A percentile compares a stretch with the other conserved stretches of the same genome.
Conservation (phyloP, 2,329 filamentous ascomycete genomes). For the Cladorrhinum sp. region DNA sequence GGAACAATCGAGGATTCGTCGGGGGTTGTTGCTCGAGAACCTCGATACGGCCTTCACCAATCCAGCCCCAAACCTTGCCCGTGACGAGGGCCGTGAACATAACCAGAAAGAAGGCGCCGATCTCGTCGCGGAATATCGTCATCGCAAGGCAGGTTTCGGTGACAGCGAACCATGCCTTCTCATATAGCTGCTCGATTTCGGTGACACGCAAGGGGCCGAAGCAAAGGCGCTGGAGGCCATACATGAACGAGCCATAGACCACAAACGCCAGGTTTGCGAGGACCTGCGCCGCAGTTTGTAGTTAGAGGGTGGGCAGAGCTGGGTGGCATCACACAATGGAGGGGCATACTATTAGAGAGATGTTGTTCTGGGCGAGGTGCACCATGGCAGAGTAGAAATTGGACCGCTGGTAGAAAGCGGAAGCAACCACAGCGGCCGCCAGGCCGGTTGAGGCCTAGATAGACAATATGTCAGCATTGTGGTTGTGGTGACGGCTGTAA, state of each 20-base stretch:
- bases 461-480: conserved; percentile 15
- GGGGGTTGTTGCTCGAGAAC: conserved; percentile 93
- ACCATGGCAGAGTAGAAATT: conserved; percentile 99
- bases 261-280: conserved; percentile 88
- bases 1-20: conserved; percentile 82
- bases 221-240: conserved; percentile 82
- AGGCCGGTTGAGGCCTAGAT: conserved; percentile 74
- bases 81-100: conserved; percentile 94
- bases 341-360: conserved; percentile 76
- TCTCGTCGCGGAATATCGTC: conserved; percentile 95
- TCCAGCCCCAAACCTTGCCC: conserved; percentile 98
- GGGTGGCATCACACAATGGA: not conserved
- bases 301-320: conserved; percentile 7
- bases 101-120: conserved; percentile 89
- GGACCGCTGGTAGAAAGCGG: conserved; percentile 88
- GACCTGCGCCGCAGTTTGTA: conserved; percentile 52
- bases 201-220: conserved; percentile 88
- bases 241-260: conserved; percentile 74
- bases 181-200: conserved; percentile 95
- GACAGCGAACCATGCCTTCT: conserved; percentile 96
- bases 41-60: conserved; percentile 91
- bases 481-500: not conserved
- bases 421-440: conserved; percentile 78
- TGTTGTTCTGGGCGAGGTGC: conserved; percentile 92
- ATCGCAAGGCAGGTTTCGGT: conserved; percentile 96